Percentiles rank a stretch among this genome's conserved stretches.
Conservation (phyloP, 2,329 filamentous ascomycete species). For the Fusarium veterinarium region DNA sequence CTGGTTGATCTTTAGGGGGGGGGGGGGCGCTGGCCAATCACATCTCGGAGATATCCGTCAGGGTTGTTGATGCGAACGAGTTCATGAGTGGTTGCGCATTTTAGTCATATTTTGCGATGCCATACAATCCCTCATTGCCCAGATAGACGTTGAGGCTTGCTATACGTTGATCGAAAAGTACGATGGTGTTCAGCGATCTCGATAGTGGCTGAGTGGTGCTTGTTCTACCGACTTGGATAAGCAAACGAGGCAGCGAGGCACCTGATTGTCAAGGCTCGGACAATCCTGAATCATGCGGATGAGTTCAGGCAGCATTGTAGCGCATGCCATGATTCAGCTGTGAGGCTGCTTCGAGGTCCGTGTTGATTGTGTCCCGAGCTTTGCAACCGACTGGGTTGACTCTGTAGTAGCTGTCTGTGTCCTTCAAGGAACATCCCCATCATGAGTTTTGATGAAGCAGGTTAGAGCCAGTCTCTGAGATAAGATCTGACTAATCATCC, state of each 20-base stretch:
- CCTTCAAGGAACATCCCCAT: conserved; percentile 2
- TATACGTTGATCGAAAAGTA: neutral
- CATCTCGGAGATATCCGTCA: conserved; percentile 36
- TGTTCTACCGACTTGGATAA: conserved; percentile 1
- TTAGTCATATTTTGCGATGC: conserved; percentile 9
- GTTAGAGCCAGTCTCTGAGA: neutral
- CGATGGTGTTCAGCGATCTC: conserved; percentile 9
- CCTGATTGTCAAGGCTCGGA: neutral
- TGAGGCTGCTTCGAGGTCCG: conserved; percentile 22
- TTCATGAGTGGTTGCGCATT: conserved; percentile 16
- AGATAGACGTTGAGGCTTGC: neutral
- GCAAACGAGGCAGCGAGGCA: conserved; percentile 12
- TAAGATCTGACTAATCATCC: neutral
- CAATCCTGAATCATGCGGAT: conserved; percentile 5
- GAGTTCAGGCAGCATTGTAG: conserved; percentile 1
- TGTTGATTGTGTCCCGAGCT: conserved; percentile 3
- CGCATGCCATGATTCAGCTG: neutral
- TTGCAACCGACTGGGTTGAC: neutral
- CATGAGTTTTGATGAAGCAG: conserved; percentile 7
- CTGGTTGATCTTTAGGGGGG: conserved; percentile 37
- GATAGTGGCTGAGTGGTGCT: conserved; percentile 15
- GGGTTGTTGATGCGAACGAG: conserved; percentile 33
- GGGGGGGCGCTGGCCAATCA: conserved; percentile 26
- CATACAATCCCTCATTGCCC: neutral
- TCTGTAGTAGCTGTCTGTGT: neutral